Conservation (phyloP, 495 filamentous ascomycete genomes). For the Lindgomyces ingoldianus region DNA sequence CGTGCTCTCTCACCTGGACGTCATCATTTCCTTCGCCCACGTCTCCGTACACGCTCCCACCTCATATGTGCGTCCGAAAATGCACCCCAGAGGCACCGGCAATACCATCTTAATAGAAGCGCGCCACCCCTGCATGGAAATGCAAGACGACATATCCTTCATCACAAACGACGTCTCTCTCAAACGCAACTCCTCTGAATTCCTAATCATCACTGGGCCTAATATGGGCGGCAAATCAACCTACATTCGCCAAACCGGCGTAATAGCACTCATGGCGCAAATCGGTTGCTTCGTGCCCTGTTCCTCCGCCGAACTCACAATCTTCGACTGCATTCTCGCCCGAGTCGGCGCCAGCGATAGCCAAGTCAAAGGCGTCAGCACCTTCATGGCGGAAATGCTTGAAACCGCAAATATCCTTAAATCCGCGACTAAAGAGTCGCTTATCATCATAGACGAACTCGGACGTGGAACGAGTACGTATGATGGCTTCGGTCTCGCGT, state of each 20-base stretch:
- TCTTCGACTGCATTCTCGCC: conserved; percentile 97
- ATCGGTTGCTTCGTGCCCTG: conserved; percentile 96
- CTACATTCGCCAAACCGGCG: conserved; percentile 96
- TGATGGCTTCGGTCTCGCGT: conserved; percentile 96
- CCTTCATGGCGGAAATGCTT: conserved; percentile 99
- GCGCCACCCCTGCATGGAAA: conserved; percentile 97
- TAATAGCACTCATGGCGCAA: conserved; percentile 97
- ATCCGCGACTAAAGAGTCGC: conserved; percentile 85
- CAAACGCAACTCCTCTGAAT: conserved; percentile 76
- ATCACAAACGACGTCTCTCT: conserved; percentile 96
- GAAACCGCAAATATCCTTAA: conserved; percentile 99
- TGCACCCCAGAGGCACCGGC: conserved; percentile 89
- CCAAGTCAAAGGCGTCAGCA: conserved; percentile 96
- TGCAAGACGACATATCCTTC: conserved; percentile 98
- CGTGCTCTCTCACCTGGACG: conserved; percentile 90
- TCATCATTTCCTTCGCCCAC: conserved; percentile 94
- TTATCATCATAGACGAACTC: conserved; percentile 99
- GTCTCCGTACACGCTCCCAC: conserved; percentile 90
- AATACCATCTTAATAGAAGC: conserved; percentile 89
- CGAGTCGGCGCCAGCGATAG: conserved; percentile 94
- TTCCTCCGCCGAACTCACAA: conserved; percentile 82
- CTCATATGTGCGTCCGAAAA: conserved; percentile 85
- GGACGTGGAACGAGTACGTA: conserved; percentile 97
- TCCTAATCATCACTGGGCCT: conserved; percentile 96
- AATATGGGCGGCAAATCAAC: conserved; percentile 99